Percentiles rank a stretch among this genome's conserved stretches.
phyloP scores from a whole-genome alignment of 208 protist species.

The Herpetomonas samuelpessoai region DNA sequence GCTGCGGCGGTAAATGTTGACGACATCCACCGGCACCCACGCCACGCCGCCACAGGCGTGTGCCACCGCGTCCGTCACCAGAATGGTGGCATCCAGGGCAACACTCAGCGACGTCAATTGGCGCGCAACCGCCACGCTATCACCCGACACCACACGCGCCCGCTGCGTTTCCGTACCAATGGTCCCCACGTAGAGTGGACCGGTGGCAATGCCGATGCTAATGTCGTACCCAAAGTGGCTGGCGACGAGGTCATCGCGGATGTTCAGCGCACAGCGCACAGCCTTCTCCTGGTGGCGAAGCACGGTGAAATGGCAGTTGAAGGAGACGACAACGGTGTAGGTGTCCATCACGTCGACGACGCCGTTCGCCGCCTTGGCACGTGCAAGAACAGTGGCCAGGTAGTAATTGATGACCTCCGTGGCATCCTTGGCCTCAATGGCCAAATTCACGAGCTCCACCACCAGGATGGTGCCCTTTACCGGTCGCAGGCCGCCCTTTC shows the following conservation, averaged over 20 bases:
- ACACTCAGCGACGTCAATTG: constrained; percentile 22
- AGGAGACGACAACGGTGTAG: constrained; percentile 36
- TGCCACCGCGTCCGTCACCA: constrained; percentile 38
- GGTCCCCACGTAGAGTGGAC: constrained; percentile 40
- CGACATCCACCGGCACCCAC: constrained; percentile 42
- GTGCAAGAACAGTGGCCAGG: constrained; percentile 29
- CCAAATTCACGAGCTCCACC: constrained; percentile 22
- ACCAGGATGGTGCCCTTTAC: constrained; percentile 57
- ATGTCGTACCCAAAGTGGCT: constrained; percentile 21
- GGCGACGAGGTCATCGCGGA: constrained; percentile 22
- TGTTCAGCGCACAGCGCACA: constrained; percentile 51
- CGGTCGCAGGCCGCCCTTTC: constrained; percentile 7
- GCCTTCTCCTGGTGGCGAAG: constrained; percentile 54
- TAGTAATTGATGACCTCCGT: constrained; percentile 40
- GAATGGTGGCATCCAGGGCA: constrained; percentile 32
- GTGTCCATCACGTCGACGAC: constrained; percentile 52
- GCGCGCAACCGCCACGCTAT: constrained; percentile 31
- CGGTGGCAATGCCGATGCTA: constrained; percentile 40
- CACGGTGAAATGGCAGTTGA: constrained; percentile 56
- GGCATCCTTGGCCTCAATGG: constrained; percentile 14
- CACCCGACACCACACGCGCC: constrained; percentile 44
- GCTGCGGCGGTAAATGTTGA: constrained; percentile 30
- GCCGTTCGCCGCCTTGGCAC: constrained; percentile 28
- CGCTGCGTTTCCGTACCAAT: constrained; percentile 56
- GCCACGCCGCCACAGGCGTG: constrained; percentile 26